Base-by-base conservation (phyloP, 805 yeast genomes). In the Yarrowia keelungensis region DNA sequence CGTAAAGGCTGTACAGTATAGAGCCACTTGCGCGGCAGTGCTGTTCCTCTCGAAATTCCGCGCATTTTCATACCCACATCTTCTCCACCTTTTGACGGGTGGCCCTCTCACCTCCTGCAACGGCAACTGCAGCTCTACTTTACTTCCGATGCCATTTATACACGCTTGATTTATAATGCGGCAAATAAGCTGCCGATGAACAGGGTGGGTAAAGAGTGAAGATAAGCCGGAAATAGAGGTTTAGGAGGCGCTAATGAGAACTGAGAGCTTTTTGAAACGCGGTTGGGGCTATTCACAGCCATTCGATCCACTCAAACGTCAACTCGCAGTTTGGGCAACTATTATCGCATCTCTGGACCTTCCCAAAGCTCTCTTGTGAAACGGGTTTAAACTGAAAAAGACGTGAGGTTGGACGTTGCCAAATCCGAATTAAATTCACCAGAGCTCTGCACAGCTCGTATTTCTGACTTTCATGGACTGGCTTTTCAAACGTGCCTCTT, bases 131-230 rank as follows among this genome's bases (percentile, higher is more conserved):
- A 26, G 36, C 10, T 38, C 12, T 7, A 8, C 12, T 32, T 4
- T 35, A 14, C 26, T 50, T n/a, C 56, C 43, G 58, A 26, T 36
- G 58, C 26, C 26, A 2, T 35, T 15, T 35, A 36, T 32, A 19
- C 16, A 19, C 32, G 8, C 53, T 32, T 36, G 58, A 36, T 36
- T 19, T 19, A 35, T 51, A 38, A 39, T 54, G 39, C 61, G 61
- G 53, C 53, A 49, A 49, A 49, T 49, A 49, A 54, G 61, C 46
- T 22, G 61, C 39, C 39, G 53, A 49, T 39, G 61, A 39, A 12
- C 46, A 22, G 36, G 45, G 61, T 39, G 42, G 38, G 56, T 35
- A 26, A 15, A 19, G 54, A 49, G 54, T 32, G 50, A 19, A 26
- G 32, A 26, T 26, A 26, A 26, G 32, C 32, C 39, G 39, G 39